A percentile compares a stretch with the other conserved stretches of the same genome.
These are phyloP conservation scores for Thermoascus crustaceus DNA, from an alignment of 2,329 filamentous ascomycete species.

Conservation along the genomic window DNA sequence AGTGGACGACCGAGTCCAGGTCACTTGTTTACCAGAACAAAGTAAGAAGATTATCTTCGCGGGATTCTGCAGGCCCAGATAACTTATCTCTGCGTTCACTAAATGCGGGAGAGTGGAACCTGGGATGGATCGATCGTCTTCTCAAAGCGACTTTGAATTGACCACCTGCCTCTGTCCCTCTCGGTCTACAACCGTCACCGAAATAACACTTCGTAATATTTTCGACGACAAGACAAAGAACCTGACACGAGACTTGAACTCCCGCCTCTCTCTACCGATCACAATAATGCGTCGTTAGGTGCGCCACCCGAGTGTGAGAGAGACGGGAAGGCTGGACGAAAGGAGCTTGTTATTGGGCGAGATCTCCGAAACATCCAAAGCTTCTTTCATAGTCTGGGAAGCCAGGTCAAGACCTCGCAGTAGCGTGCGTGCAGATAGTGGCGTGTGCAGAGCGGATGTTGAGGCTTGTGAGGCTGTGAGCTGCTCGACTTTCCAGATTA, in stretches of 20 bases:
- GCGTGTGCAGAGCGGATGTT: background rate
- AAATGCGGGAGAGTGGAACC: conserved; percentile 1
- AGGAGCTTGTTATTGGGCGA: background rate
- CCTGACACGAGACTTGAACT: background rate
- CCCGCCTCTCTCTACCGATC: background rate
- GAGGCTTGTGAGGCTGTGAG: background rate
- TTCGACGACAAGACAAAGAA: background rate
- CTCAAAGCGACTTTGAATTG: conserved; percentile 1
- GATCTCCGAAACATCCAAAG: background rate
- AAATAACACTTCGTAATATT: too few relatives aligned
- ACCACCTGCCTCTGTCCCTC: background rate
- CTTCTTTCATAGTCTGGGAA: background rate
- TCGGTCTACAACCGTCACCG: background rate
- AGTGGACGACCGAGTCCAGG: too few relatives aligned
- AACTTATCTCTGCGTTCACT: background rate
- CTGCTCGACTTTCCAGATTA: background rate
- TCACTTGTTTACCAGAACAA: too few relatives aligned
- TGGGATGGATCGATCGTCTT: background rate
- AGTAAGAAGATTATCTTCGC: too few relatives aligned
- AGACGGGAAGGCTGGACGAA: background rate
- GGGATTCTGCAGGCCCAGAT: background rate
- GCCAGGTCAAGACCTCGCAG: background rate
- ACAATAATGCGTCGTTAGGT: background rate
- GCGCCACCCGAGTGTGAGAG: background rate
- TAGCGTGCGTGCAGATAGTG: conserved; percentile 1